phyloP scores from a whole-genome alignment of 768 basidiomycete species.

The Agaricus bisporus region DNA sequence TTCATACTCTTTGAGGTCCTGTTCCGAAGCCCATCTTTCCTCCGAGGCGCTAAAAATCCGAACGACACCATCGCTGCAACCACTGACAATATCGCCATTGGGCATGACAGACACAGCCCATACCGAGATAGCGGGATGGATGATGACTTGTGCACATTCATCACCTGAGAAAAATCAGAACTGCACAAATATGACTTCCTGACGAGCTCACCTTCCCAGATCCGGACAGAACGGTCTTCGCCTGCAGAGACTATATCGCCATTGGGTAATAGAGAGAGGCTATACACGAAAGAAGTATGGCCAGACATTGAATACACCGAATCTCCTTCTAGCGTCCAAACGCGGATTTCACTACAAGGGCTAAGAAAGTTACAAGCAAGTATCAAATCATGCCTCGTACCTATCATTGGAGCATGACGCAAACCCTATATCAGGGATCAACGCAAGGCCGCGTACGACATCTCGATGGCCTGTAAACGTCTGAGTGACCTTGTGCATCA shows the following conservation, averaged over 20 bases:
- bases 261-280: conserved; percentile 71
- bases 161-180: conserved; percentile 42
- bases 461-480: conserved; percentile 87
- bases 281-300: conserved; percentile 96
- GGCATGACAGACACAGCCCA: conserved; percentile 89
- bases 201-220: conserved; percentile 72
- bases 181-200: conserved; percentile 3
- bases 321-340: conserved; percentile 87
- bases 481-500: conserved; percentile 63
- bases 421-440: conserved; percentile 84
- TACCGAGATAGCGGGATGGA: conserved; percentile 95
- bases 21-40: conserved; percentile 66
- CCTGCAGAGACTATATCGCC: conserved; percentile 87
- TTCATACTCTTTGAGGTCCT: conserved; percentile 65
- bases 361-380: neutral
- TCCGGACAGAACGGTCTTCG: conserved; percentile 87
- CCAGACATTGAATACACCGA: conserved; percentile 76
- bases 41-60: conserved; percentile 77
- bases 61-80: conserved; percentile 82
- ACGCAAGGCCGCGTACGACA: conserved; percentile 80
- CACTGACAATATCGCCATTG: conserved; percentile 89
- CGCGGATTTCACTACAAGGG: conserved; percentile 72
- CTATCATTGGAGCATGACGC: conserved; percentile 95
- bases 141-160: conserved; percentile 81
- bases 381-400: conserved; percentile 30